Base-by-base conservation (phyloP, 2,329 filamentous ascomycete species). In the Hypoxylon sp. region DNA sequence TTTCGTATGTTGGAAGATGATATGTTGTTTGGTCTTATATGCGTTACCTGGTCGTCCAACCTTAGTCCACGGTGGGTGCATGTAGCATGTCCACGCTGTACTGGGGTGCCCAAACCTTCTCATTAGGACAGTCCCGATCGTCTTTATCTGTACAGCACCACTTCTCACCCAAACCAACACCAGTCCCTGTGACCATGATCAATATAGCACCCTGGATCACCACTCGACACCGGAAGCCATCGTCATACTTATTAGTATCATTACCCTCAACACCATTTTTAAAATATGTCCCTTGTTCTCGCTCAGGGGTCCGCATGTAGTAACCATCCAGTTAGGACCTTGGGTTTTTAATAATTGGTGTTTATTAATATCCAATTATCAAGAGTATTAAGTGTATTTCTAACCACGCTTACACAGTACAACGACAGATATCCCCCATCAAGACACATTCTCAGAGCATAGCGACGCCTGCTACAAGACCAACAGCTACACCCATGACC, bases 401-500 rank as follows among this genome's bases (percentile, higher is more conserved):
- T 19, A 33, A 26, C 13, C 14, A 46, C 39, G 22, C 42, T 44
- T 55, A 44, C 53, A 39, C 39, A 59, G 19, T 42, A 24, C 26
- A 37, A 48, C 11, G 29, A 22, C 24, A 35, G n/a, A 10, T 37
- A 42, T 31, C 52, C 14, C 26, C 17, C 4, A 33, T 17, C 26
- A 42, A 29, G 3, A 42, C 44, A 17, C 22, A 24, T 35, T 8
- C 35, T 66, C n/a, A 75, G 37, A 74, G n/a, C 63, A 76, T 66
- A 3, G 65, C 72, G 11, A 70, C 66, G 13, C 73, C 73, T 11
- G 67, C 68, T 2, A 59, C 67, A 13, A 76, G 22, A 48, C 74
- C 74, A 48, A 69, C 71, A 8, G 63, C 57, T 11, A 67, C 46
- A n/a, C 73, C 72, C 9, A 76, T 31, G 5, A 52, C 70, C 31